Evolutionary conservation across 2,329 filamentous ascomycete species (phyloP), one percentile per base, ranked within the genome.

Genomic region (Monilinia fructicola): DNA sequence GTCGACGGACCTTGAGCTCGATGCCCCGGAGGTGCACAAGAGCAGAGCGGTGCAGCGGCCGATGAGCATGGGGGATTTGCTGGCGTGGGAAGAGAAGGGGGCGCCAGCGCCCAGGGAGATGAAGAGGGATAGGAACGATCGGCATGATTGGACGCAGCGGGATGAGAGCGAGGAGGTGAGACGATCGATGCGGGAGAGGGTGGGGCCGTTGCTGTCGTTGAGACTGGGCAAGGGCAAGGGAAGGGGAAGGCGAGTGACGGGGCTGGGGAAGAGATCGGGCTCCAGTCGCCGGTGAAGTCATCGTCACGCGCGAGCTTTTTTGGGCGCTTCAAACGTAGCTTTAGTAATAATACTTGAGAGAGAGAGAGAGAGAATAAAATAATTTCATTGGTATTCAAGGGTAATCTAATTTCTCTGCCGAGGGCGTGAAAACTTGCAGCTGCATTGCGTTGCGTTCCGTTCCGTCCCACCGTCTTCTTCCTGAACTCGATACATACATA

Each of bases 81-180:
- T 71, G 3, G 65, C 70, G 26, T 71, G 68, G 68, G 71, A 72
- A 5, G 65, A 71, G 38, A 66, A 67, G n/a, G 70, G 69, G n/a
- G 54, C 44, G 38, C 18, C 31, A 11, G 56, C 42, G 14, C 42
- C 44, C 5, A 40, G 58, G 64, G 58, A 55, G 16, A 40, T 21
- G 26, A 65, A 54, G 31, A 55, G 64, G 50, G 54, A 54, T 21
- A 55, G 10, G 35, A 69, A 73, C 53, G 71, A 74, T 56, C 65
- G 72, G 26, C 71, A 72, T 59, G 84, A 87, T 74, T 88, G 85
- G 85, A 83, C 83, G 40, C 85, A 87, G 73, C 82, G 80, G 71
- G 85, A 87, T 69, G 83, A 86, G 74, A 67, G 70, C 18, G 68
- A 67, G 44, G 63, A 46, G 60, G 71, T 21, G 59, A 69, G 67